Evolutionary conservation across 768 basidiomycete species (phyloP), one percentile per base, ranked within the genome.

Genomic region (Panaeolus cyanescens): DNA sequence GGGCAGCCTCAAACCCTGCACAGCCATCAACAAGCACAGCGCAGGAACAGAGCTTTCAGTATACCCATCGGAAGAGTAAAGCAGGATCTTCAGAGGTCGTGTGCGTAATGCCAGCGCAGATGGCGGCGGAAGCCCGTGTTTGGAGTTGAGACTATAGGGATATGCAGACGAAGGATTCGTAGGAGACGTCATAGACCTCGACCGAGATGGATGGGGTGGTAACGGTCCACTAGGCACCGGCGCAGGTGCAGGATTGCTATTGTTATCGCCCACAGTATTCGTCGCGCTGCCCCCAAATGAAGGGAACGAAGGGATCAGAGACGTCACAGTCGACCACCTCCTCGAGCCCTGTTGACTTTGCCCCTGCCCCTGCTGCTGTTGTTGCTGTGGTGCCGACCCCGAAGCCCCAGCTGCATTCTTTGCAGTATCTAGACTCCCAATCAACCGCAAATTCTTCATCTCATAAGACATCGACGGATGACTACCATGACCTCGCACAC

Each of bases 11-110:
- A 91, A 75, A 19, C 78, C 77, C 59, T 84, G 85, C 56, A 88
- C 76, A 25, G 85, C 85, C 95, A 99, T 98, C 63, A 97, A 78
- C 55, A 96, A 84, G 64, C 87, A 86, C 57, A 98, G 80, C 20
- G 95, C 95, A 56, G 94, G 87, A 5, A 96, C 87, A 25, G 90
- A 91, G 9, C 92, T 91, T 74, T 98, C 96, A 22, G 96, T 98
- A 77, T 96, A 95, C 54, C 93, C 94, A 71, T 96, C 94, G 17
- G 89, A 84, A 17, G 89, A 91, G 73, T 93, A 92, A 30, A 95
- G 72, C 63, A 95, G 82, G 58, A 95, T 77, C 70, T 93, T 92
- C 58, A 88, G 77, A 5, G 90, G 91, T 31, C 83, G 79, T 30
- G 84, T 83, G 62, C 81, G 84, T 30, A 73, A 65, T 36, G 71